Evolutionary conservation across 805 yeast genomes (phyloP).

Genomic region (Zygosaccharomyces rouxii): DNA sequence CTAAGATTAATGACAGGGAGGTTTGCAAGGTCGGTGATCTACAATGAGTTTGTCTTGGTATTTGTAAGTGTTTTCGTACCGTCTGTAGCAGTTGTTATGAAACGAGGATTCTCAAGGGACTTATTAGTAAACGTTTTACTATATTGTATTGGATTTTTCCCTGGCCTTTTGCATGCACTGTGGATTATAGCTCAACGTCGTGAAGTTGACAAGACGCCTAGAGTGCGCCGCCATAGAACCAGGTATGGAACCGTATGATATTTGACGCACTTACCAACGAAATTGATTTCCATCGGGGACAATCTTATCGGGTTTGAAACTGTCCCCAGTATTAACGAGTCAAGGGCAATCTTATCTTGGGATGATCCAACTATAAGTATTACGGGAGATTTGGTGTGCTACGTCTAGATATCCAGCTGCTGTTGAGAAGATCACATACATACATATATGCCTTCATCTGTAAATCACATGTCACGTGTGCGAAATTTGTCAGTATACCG

Average conservation of each 20-base stretch:
- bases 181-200: slow-evolving; percentile 47
- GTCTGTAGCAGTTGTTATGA: slow-evolving; percentile 65
- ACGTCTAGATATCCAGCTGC: too few species aligned
- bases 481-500: too few species aligned
- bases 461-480: too few species aligned
- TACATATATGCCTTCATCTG: background rate
- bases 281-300: too few species aligned
- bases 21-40: background rate
- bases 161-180: slow-evolving; percentile 66
- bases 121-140: slow-evolving; percentile 54
- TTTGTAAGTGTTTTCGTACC: slow-evolving; percentile 66
- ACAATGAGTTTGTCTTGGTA: slow-evolving; percentile 41
- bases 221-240: background rate
- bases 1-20: background rate
- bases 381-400: too few species aligned
- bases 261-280: too few species aligned
- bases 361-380: too few species aligned
- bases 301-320: too few species aligned
- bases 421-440: background rate
- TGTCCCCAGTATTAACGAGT: too few species aligned
- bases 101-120: slow-evolving; percentile 47
- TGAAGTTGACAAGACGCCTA: background rate
- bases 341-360: too few species aligned
- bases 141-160: slow-evolving; percentile 60
- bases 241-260: background rate